Base-by-base conservation (phyloP, 1,284 basidiomycete species). In the Xanthoconium separans region DNA sequence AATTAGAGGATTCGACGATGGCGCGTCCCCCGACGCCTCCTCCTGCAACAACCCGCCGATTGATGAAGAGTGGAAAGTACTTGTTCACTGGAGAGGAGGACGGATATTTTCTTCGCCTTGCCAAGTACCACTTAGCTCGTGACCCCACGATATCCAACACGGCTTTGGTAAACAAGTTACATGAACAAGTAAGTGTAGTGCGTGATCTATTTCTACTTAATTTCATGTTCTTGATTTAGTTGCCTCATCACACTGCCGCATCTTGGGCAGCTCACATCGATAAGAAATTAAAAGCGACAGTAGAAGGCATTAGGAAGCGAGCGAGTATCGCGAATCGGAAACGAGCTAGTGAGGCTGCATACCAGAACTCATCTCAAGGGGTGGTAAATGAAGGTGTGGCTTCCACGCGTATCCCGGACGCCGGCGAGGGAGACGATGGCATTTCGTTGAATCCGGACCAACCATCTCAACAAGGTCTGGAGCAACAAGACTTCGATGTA, bases 71-170 rank as follows among this genome's bases (percentile, higher is more conserved):
- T 44, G 71, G 73, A 15, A 73, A 60, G 48, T 76, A 76, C 53
- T 56, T 65, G 10, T 85, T 75, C 60, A 77, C 83, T 8, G 62
- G 72, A 34, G 70, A 66, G 24, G 83, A 85, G 53, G 58, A 65
- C 8, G 71, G 75, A 24, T 85, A 81, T 55, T 66, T 70, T 27
- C 46, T 62, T 43, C 55, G 52, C 34, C 73, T 77, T 58, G 64
- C 68, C 3, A 66, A 68, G 44, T 39, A 71, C 18, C 54, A 77
- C 20, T 56, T 80, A 43, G 64, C 65, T 43, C 67, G 69, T 42
- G 73, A 82, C 58, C 71, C 75, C 34, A 60, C 63, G 20, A 70
- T 73, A 53, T 65, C 73, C 29, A 58, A 61, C 11, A 58, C 47
- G 2, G 59, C 61, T 0, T 62, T 82, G 31, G 57, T 67, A 12